Evolutionary conservation across 176 grass and related monocot genomes (phyloP), one percentile per base, ranked within the genome.

Genomic region (Musa schizocarpa): DNA sequence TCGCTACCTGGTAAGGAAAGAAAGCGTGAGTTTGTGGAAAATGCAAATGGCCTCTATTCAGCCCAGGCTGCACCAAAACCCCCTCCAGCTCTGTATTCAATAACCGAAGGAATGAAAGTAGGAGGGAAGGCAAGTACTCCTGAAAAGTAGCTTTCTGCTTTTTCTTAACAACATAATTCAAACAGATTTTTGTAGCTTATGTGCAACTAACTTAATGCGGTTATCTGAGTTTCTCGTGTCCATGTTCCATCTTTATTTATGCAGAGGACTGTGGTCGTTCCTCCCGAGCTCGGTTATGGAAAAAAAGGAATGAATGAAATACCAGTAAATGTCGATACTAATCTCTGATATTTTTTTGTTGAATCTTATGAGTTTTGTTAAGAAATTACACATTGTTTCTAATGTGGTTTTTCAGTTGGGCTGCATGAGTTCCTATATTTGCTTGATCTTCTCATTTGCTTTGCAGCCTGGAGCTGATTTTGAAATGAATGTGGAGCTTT

Each of bases 71-170:
- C 94, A 21, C 88, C 94, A 1, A 98, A 98, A 76, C 94, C 94
- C 52, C 94, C 94, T 7, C 56, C 84, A 0, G 94, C 88, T 2
- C 77, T 98, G 80, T 98, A 98, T 79, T 82, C 74, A 4, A 80
- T 93, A 72, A 91, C 94, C 1, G 88, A 98, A 84, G 94, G 94
- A 56, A 98, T 98, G 94, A 98, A 89, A 87, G 88, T 98, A 5
- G 90, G 94, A 27, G 94, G 90, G 11, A 98, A 87, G 90, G 94
- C 93, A 85, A 78, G 43, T 58, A 27, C 62, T 65, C 22, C 0
- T 51, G 19, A n/a, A 70, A 51, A 51, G 4, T 51, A 13, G 2
- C 1, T 34, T 70, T 51, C 50, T 43, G 34, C 34, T 43, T 43
- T 43, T 43, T 43, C 34, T 43, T 43, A 43, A 43, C 34, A 0